phyloP scores from a whole-genome alignment of 768 basidiomycete genomes.

The Tricholoma flavovirens region DNA sequence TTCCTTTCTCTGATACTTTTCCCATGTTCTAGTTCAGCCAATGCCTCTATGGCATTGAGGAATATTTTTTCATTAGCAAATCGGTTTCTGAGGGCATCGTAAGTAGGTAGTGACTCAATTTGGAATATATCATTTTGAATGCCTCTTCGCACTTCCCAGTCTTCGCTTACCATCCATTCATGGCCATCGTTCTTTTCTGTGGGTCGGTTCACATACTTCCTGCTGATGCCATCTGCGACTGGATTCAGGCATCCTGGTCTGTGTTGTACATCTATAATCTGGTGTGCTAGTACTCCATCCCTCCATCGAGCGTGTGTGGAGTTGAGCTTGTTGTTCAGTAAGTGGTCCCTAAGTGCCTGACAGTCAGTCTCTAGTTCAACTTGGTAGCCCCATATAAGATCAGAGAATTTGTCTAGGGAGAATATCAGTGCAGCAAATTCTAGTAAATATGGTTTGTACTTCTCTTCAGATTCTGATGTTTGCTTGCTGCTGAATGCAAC shows the following conservation, averaged over 20 bases:
- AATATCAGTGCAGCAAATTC: slow-evolving; percentile 33
- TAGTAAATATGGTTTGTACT: slow-evolving; percentile 24
- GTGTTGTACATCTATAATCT: slow-evolving; percentile 23
- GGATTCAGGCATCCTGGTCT: slow-evolving; percentile 15
- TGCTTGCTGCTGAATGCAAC: slow-evolving; percentile 25
- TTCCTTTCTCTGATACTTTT: slow-evolving; percentile 7
- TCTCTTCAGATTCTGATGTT: slow-evolving; percentile 18
- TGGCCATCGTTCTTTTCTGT: slow-evolving; percentile 12
- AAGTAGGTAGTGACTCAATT: not conserved
- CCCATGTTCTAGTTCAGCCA: slow-evolving; percentile 10
- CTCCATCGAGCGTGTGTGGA: slow-evolving; percentile 23
- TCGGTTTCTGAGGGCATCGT: slow-evolving; percentile 8
- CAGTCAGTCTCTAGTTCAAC: slow-evolving; percentile 30
- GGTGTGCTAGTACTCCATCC: slow-evolving; percentile 13
- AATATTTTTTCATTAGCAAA: slow-evolving; percentile 14
- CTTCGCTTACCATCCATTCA: slow-evolving; percentile 21
- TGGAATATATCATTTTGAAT: slow-evolving; percentile 16
- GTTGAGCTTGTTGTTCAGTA: slow-evolving; percentile 19
- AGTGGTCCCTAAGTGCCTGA: slow-evolving; percentile 22
- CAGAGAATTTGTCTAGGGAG: slow-evolving; percentile 22
- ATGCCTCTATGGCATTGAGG: slow-evolving; percentile 11
- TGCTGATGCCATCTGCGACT: slow-evolving; percentile 25
- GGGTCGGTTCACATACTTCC: slow-evolving; percentile 9
- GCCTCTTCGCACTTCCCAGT: slow-evolving; percentile 20
- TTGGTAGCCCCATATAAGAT: slow-evolving; percentile 20